These are phyloP conservation scores for Aspergillus flavus DNA, from an alignment of 2,329 filamentous ascomycete genomes.

Conservation along the genomic window DNA sequence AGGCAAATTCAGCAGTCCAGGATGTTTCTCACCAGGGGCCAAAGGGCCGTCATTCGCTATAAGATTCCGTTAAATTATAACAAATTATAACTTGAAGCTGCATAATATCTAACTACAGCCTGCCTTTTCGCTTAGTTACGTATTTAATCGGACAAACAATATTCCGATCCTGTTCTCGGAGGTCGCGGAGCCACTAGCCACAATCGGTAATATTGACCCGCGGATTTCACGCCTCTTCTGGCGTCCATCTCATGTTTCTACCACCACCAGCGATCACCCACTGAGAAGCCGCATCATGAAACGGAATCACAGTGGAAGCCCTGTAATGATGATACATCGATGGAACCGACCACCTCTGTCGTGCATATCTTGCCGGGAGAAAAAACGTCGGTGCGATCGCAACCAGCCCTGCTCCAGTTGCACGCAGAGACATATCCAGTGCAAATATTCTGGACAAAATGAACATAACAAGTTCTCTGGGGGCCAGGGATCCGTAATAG, in stretches of 20 bases:
- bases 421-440: constrained; percentile 19
- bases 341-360: constrained; percentile 17
- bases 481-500: background rate
- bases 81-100: too few species aligned
- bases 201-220: background rate
- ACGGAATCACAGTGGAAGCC: background rate
- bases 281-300: background rate
- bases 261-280: background rate
- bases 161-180: background rate
- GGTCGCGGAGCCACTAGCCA: background rate
- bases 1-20: background rate
- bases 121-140: too few species aligned
- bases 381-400: constrained; percentile 27
- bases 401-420: constrained; percentile 26
- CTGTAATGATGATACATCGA: constrained; percentile 1
- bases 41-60: background rate
- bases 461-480: background rate
- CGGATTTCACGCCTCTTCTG: background rate
- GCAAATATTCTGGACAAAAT: constrained; percentile 18
- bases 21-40: background rate
- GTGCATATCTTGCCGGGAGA: constrained; percentile 23
- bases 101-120: too few species aligned
- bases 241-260: background rate
- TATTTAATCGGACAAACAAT: too few species aligned
- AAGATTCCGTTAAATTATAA: too few species aligned